Evolutionary conservation across 208 protist species (phyloP).

Genomic region (Leishmania major): DNA sequence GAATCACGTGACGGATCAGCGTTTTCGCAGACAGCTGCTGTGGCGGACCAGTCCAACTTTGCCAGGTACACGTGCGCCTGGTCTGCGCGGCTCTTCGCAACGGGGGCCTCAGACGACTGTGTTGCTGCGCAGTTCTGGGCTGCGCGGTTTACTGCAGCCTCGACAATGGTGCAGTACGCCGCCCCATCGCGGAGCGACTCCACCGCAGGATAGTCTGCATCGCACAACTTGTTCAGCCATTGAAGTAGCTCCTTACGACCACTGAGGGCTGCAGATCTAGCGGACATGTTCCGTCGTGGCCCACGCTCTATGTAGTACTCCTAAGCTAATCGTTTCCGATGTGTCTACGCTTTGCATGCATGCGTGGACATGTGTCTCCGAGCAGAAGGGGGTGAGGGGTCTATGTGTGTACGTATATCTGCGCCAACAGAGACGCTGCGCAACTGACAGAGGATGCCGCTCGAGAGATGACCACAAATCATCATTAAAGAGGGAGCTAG

Average conservation of each 20-base stretch:
- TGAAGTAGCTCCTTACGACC: conserved; percentile 73
- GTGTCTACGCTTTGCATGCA: conserved; percentile 1
- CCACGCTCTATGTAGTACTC: neutral
- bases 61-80: conserved; percentile 20
- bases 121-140: conserved; percentile 55
- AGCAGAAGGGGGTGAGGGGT: neutral
- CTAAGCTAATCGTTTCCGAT: neutral
- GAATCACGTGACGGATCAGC: conserved; percentile 63
- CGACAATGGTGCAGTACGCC: conserved; percentile 81
- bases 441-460: neutral
- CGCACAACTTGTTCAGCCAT: conserved; percentile 86
- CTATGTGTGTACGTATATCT: conserved; percentile 3
- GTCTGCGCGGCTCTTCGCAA: conserved; percentile 22
- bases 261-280: conserved; percentile 30
- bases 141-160: conserved; percentile 67
- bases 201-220: conserved; percentile 73
- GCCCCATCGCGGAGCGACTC: conserved; percentile 82
- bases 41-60: conserved; percentile 67
- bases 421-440: neutral
- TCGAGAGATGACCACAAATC: neutral
- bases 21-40: conserved; percentile 59
- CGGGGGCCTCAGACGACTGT: conserved; percentile 32
- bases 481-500: neutral
- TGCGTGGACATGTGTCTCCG: neutral
- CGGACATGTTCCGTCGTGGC: conserved; percentile 5